phyloP scores from a whole-genome alignment of 306 rosid genomes.

The Quercus alba region DNA sequence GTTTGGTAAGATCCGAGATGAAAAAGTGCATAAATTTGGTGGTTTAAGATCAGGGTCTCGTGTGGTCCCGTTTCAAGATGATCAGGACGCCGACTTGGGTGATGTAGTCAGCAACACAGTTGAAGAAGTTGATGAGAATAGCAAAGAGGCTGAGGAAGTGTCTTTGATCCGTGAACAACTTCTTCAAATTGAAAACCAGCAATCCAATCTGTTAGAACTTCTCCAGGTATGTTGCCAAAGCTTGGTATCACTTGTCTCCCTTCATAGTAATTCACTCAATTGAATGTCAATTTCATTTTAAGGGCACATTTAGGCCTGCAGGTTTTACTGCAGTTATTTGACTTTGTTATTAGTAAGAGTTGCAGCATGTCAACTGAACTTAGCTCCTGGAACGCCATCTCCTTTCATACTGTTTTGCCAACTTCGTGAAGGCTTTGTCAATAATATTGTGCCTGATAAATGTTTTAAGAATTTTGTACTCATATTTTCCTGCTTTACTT shows the following conservation, averaged over 20 bases:
- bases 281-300: not conserved
- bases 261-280: not conserved
- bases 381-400: not conserved
- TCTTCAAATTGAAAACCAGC: constrained; percentile 94
- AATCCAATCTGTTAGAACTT: constrained; percentile 71
- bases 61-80: constrained; percentile 66
- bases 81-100: constrained; percentile 31
- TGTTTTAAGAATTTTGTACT: not conserved
- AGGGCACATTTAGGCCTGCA: constrained; percentile 6
- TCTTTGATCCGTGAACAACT: constrained; percentile 84
- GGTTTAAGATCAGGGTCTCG: constrained; percentile 57
- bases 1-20: constrained; percentile 52
- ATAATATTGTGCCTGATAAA: not conserved
- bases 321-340: not conserved
- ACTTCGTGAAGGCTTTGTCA: not conserved
- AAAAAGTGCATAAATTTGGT: constrained; percentile 45
- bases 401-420: not conserved
- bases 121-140: constrained; percentile 58
- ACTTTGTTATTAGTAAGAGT: not conserved
- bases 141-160: constrained; percentile 76
- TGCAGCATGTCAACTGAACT: not conserved
- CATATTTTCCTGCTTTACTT: constrained; percentile 15
- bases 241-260: constrained; percentile 5
- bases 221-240: constrained; percentile 66
- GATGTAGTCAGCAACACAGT: constrained; percentile 28